Evolutionary conservation across 1,139 yeast species (phyloP).

Genomic region (Oligophagozyma castellii): DNA sequence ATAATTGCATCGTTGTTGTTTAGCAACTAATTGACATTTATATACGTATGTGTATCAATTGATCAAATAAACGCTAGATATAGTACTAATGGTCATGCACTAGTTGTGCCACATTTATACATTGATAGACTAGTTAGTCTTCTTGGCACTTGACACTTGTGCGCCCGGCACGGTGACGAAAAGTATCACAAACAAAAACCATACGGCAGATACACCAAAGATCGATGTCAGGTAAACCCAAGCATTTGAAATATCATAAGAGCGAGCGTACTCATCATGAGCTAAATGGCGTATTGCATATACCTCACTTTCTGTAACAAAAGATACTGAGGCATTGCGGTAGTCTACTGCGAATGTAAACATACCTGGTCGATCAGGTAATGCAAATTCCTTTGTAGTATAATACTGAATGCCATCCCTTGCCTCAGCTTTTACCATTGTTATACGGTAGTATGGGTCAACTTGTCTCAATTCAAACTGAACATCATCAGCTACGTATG

Average conservation of each 20-base stretch:
- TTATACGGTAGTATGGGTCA: conserved; percentile 86
- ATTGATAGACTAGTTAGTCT: conserved; percentile 7
- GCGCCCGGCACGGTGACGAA: conserved; percentile 28
- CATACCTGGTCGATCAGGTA: conserved; percentile 96
- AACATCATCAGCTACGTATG: conserved; percentile 43
- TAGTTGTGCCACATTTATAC: neutral
- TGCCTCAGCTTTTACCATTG: conserved; percentile 30
- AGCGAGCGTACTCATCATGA: conserved; percentile 86
- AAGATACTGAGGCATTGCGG: conserved; percentile 66
- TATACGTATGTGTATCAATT: too few relatives aligned
- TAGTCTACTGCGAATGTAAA: conserved; percentile 77
- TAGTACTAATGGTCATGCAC: too few relatives aligned
- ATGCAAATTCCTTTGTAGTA: conserved; percentile 41
- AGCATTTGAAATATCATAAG: conserved; percentile 86
- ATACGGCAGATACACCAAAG: conserved; percentile 51
- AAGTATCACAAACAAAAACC: conserved; percentile 60
- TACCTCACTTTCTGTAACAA: conserved; percentile 47
- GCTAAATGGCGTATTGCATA: conserved; percentile 90
- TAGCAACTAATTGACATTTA: too few relatives aligned
- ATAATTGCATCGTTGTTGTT: too few relatives aligned
- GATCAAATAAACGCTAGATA: too few relatives aligned
- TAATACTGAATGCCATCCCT: conserved; percentile 25
- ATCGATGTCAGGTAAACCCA: conserved; percentile 82
- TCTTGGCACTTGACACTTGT: conserved; percentile 11
- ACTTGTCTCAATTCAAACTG: conserved; percentile 84